Conservation (phyloP, 2,329 filamentous ascomycete genomes). For the Sphaerulina musiva region DNA sequence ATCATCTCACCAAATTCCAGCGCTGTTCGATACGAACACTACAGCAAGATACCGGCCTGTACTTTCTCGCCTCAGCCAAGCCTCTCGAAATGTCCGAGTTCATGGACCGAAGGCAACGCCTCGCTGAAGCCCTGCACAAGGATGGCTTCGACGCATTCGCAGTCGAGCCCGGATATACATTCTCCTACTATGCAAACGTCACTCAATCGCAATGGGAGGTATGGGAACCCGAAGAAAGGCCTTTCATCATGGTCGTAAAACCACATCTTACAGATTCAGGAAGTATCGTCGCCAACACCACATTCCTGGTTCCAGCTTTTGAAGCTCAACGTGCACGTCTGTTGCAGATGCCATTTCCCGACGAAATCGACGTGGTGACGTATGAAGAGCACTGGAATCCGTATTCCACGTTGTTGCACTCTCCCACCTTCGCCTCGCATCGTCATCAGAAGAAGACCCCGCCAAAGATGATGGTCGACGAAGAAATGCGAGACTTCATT, state of each 20-base stretch:
- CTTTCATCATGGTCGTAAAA: slow-evolving; percentile 56
- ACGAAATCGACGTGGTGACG: slow-evolving; percentile 48
- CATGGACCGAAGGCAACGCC: slow-evolving; percentile 49
- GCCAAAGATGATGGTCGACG: slow-evolving; percentile 54
- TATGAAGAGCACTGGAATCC: slow-evolving; percentile 63
- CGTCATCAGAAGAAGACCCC: slow-evolving; percentile 19
- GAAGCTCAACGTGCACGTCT: slow-evolving; percentile 55
- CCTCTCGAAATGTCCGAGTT: slow-evolving; percentile 50
- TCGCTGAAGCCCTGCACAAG: slow-evolving; percentile 49
- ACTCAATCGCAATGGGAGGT: slow-evolving; percentile 52
- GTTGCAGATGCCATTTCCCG: slow-evolving; percentile 51
- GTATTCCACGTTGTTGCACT: slow-evolving; percentile 47
- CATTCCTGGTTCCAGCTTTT: slow-evolving; percentile 54
- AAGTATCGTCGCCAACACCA: slow-evolving; percentile 48
- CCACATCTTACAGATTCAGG: slow-evolving; percentile 36
- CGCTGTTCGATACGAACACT: slow-evolving; percentile 51
- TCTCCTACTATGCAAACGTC: slow-evolving; percentile 58
- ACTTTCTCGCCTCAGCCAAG: slow-evolving; percentile 46
- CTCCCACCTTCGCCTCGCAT: slow-evolving; percentile 7
- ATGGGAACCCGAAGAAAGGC: slow-evolving; percentile 53
- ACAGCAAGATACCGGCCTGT: slow-evolving; percentile 38
- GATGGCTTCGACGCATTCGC: slow-evolving; percentile 54
- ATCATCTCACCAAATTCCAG: slow-evolving; percentile 29
- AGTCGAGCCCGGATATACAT: slow-evolving; percentile 58
- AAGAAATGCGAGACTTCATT: slow-evolving; percentile 60